Evolutionary conservation across 2,329 filamentous ascomycete genomes (phyloP).

Genomic region (Ceratocystis colombiana): DNA sequence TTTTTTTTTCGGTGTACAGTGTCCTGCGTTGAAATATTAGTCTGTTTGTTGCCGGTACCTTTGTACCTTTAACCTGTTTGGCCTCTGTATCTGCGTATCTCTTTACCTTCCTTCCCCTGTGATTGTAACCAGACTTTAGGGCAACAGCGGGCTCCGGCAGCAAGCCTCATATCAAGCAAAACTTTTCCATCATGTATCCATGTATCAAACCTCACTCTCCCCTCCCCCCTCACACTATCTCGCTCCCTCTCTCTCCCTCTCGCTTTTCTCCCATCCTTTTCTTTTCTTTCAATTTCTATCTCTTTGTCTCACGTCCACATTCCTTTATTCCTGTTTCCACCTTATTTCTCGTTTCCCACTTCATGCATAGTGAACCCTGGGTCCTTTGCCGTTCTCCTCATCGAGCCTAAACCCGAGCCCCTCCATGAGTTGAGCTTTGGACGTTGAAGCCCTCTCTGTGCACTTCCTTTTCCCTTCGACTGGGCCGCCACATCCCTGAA

Average conservation of each 20-base stretch:
- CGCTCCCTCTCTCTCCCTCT: background rate
- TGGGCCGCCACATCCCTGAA: slow-evolving; percentile 13
- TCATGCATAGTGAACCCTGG: background rate
- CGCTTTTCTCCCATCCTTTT: slow-evolving; percentile 2
- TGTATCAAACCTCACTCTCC: background rate
- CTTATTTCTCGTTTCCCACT: too few relatives aligned
- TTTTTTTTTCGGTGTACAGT: too few relatives aligned
- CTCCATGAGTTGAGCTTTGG: background rate
- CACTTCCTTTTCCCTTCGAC: slow-evolving; percentile 6
- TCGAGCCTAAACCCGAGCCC: background rate
- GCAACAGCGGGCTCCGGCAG: background rate
- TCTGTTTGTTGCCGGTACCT: background rate
- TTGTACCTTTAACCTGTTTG: background rate
- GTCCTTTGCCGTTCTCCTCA: slow-evolving; percentile 4
- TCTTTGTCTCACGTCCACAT: too few relatives aligned
- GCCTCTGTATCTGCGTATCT: background rate
- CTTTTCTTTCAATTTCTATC: background rate
- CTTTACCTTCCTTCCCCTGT: background rate
- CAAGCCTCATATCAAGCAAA: background rate
- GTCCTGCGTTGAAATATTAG: too few relatives aligned
- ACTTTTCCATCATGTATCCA: background rate
- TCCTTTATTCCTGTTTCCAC: too few relatives aligned
- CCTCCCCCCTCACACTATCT: background rate
- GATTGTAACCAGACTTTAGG: background rate
- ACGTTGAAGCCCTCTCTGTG: background rate